Evolutionary conservation across 2,329 filamentous ascomycete genomes (phyloP).

Genomic region (Fusarium zealandicum): DNA sequence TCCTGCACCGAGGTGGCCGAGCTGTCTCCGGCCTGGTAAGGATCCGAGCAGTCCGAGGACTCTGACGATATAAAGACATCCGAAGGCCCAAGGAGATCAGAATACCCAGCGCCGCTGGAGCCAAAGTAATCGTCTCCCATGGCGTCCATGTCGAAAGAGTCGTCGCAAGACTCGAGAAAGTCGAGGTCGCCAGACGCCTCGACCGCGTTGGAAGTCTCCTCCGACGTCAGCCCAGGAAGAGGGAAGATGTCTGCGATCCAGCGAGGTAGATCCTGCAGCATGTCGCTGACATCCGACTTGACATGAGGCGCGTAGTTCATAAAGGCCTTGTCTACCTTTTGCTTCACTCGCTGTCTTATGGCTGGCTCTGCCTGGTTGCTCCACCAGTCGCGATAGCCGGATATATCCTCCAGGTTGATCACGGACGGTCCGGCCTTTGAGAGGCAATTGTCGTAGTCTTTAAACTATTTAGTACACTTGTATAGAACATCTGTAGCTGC

Average conservation of each 20-base stretch:
- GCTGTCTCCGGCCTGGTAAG: slow-evolving; percentile 18
- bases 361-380: slow-evolving; percentile 10
- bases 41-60: slow-evolving; percentile 22
- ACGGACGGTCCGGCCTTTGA: neutral
- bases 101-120: neutral
- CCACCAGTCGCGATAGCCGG: slow-evolving; percentile 16
- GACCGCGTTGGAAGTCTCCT: slow-evolving; percentile 16
- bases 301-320: slow-evolving; percentile 12
- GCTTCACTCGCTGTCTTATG: slow-evolving; percentile 8
- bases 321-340: slow-evolving; percentile 15
- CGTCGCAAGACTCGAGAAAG: neutral
- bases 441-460: slow-evolving; percentile 20
- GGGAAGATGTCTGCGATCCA: slow-evolving; percentile 8
- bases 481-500: neutral
- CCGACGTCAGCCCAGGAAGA: slow-evolving; percentile 19
- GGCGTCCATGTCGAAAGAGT: neutral
- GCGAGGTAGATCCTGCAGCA: slow-evolving; percentile 16
- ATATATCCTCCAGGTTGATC: slow-evolving; percentile 7
- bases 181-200: slow-evolving; percentile 3
- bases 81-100: neutral
- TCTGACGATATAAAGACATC: neutral
- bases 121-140: slow-evolving; percentile 2
- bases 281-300: slow-evolving; percentile 9
- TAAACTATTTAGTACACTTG: neutral
- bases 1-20: slow-evolving; percentile 26